A percentile compares a stretch with the other conserved stretches of the same genome.
Evolutionary conservation across 768 basidiomycete species (phyloP).

Genomic region (Coprinopsis marcescibilis): DNA sequence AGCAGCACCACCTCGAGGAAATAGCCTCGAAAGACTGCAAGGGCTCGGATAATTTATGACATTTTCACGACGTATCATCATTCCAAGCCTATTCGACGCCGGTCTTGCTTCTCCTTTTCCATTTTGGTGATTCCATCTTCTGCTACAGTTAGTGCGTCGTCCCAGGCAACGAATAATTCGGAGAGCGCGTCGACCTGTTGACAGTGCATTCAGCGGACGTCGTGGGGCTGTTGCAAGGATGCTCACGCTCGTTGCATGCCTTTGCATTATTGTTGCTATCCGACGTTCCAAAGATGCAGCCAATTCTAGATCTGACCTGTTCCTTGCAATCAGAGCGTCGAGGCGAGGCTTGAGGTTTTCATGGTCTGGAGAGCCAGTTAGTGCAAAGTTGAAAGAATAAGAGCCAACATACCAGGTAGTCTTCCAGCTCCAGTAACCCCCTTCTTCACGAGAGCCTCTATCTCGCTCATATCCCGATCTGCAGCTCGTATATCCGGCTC

Average conservation of each 20-base stretch:
- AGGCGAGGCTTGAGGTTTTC: constrained; percentile 66
- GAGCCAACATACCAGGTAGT: constrained; percentile 42
- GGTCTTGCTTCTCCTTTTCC: constrained; percentile 58
- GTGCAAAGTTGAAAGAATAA: not conserved
- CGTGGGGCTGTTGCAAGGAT: constrained; percentile 17
- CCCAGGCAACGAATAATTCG: constrained; percentile 82
- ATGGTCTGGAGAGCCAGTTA: constrained; percentile 37
- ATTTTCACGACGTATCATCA: not conserved
- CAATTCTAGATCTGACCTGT: constrained; percentile 53
- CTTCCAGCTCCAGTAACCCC: constrained; percentile 71
- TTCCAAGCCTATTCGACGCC: constrained; percentile 56
- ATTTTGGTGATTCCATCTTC: constrained; percentile 53
- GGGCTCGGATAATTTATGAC: not conserved
- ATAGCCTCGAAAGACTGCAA: not conserved
- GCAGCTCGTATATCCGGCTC: constrained; percentile 80
- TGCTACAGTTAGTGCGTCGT: constrained; percentile 64
- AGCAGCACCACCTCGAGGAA: constrained; percentile 1
- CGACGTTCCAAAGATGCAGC: constrained; percentile 60
- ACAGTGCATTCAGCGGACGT: constrained; percentile 1
- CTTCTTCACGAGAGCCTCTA: constrained; percentile 61
- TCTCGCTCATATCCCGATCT: constrained; percentile 77
- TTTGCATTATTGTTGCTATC: constrained; percentile 58
- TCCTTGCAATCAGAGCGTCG: constrained; percentile 47
- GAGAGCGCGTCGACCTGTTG: constrained; percentile 72
- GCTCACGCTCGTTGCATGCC: constrained; percentile 66